Base-by-base conservation (phyloP, 2,329 filamentous ascomycete genomes). In the Aspergillus pseudotamarii region DNA sequence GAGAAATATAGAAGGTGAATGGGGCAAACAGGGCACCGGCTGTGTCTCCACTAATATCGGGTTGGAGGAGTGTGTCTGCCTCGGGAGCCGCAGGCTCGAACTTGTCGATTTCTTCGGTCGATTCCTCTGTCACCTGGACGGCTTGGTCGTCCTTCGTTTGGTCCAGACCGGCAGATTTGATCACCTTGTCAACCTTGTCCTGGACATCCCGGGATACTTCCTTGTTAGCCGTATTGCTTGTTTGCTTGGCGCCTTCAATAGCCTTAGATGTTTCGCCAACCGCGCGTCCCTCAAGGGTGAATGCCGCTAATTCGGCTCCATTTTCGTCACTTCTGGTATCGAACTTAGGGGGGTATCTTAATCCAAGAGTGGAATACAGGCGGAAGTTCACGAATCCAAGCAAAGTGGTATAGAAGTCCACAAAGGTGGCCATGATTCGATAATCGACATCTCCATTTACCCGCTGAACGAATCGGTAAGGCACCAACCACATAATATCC, bases 381-480 rank as follows among this genome's bases (percentile, higher is more conserved):
- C 93, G 86, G 84, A 93, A 99, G 84, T 99, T 97, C 80, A 98
- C 89, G 74, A 99, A 99, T 64, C 94, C 91, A 23, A 99, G 84
- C 16, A 99, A 85, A 5, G 94, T 98, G 73, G 96, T 97, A 84
- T 99, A 99, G 79, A 99, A 99, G 78, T 99, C 94, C 68, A 99
- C 89, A 76, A 99, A 99, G 5, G 95, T 99, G 64, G 93, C 94
- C 95, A 99, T 99, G 80, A 99, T 99, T 73, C 95, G 87, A 82
- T 97, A 99, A 79, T 99, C 95, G 68, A 99, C 91, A 79, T 99
- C 95, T 62, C 91, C 92, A 46, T 95, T 92, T 16, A 97, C 90
- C 70, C 92, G 86, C 83, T 99, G 95, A 75, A 98, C 97, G 81
- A 99, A 99, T 78, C 93, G 93, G 83, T 99, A 99, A 1, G 95